Evolutionary conservation across 805 yeast species (phyloP), one percentile per base, ranked within the genome.

Genomic region (Zygoascus tannicola): DNA sequence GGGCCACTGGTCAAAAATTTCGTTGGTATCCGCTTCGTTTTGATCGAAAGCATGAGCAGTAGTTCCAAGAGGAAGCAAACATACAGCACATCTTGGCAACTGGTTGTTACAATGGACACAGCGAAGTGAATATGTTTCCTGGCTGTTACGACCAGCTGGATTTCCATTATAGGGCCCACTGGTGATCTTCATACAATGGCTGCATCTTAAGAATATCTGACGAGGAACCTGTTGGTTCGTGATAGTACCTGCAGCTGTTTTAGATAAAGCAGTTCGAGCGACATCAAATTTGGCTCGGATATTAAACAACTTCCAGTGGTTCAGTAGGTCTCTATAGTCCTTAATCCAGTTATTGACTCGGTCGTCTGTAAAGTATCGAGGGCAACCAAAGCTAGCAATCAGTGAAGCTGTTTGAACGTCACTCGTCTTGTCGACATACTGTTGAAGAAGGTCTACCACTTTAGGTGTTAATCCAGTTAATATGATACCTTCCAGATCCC

Each of bases 361-460:
- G 3, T 63, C 65, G 58, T 86, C 95, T 7, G 64, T 64, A 60
- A 88, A 85, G 60, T 82, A 88, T 47, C 87, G 69, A 0, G 97
- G 97, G 41, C 80, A 80, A 0, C 87, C 95, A 64, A 75, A 85
- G 4, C 88, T 71, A 0, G 85, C 74, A 3, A 90, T 78, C 42
- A 88, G 63, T 0, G 95, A 80, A 0, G 95, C 96, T 0, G 94
- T 87, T 60, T 90, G 98, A 2, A 87, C 82, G 60, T 90, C 98
- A 43, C 85, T 75, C 0, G 94, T 85, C 54, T 88, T 71, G 60
- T 87, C 90, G 28, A 88, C 92, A 62, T 83, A 90, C 0, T 85
- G 75, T 63, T 88, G 96, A 35, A 90, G 62, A 38, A 90, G 67
- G 56, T 84, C 84, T 26, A 85, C 76, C 0, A 94, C 94, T 42